These are phyloP conservation scores for Blastobotrys attinorum DNA, from an alignment of 805 yeast genomes.

Conservation along the genomic window DNA sequence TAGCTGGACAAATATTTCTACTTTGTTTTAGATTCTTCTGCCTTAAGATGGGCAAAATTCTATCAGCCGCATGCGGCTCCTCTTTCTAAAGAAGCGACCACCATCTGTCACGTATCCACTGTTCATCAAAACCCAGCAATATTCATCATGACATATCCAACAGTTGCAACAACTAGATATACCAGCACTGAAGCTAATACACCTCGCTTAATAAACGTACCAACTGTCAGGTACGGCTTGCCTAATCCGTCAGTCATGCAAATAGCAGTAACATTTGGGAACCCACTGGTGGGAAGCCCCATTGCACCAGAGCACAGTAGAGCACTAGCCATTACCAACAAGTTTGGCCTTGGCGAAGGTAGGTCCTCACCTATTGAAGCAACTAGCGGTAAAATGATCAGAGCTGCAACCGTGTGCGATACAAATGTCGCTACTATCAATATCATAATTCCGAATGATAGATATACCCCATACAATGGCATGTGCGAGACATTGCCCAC, in stretches of 20 bases:
- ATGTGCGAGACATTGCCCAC: slow-evolving; percentile 58
- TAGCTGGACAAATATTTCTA: no score
- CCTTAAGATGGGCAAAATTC: no score
- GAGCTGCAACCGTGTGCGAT: slow-evolving; percentile 94
- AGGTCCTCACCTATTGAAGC: slow-evolving; percentile 72
- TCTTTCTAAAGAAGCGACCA: no score
- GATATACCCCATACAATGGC: slow-evolving; percentile 62
- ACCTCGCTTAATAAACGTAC: slow-evolving; percentile 82
- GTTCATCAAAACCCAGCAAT: slow-evolving; percentile 43
- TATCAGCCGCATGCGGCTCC: no score
- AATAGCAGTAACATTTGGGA: slow-evolving; percentile 96
- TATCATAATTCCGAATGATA: slow-evolving; percentile 75
- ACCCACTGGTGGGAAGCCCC: slow-evolving; percentile 97
- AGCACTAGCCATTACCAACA: slow-evolving; percentile 60
- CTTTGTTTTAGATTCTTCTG: no score
- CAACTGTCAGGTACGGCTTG: slow-evolving; percentile 78
- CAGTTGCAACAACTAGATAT: slow-evolving; percentile 60
- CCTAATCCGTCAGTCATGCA: slow-evolving; percentile 92
- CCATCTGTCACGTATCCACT: no score
- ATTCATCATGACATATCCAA: slow-evolving; percentile 72
- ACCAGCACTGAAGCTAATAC: slow-evolving; percentile 78
- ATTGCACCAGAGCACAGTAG: slow-evolving; percentile 86
- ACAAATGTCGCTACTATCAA: slow-evolving; percentile 88
- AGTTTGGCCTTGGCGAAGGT: slow-evolving; percentile 66
- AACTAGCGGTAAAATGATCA: slow-evolving; percentile 85